Evolutionary conservation across 1,139 yeast species (phyloP).

Genomic region (Blastobotrys petasosporus): DNA sequence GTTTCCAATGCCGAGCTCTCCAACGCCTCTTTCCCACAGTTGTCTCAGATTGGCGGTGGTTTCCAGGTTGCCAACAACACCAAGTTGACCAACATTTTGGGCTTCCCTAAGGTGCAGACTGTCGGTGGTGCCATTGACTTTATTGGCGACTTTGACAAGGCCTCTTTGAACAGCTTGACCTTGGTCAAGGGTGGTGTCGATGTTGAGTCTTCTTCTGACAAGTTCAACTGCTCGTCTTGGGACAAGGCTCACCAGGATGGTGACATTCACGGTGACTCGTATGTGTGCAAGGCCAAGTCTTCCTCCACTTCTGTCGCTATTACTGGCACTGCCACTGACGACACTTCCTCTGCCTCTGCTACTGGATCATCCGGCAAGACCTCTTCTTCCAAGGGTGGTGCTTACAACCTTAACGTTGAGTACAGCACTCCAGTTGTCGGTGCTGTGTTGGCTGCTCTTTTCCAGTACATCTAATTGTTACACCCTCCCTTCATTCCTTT

Average conservation of each 20-base stretch:
- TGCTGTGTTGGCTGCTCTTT: conserved; percentile 32
- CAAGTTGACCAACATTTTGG: conserved; percentile 54
- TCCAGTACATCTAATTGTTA: conserved; percentile 30
- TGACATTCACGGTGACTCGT: conserved; percentile 83
- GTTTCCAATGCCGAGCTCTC: conserved; percentile 67
- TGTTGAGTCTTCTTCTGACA: conserved; percentile 64
- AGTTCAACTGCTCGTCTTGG: conserved; percentile 75
- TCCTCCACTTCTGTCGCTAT: conserved; percentile 48
- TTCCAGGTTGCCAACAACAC: conserved; percentile 82
- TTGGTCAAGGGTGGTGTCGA: conserved; percentile 89
- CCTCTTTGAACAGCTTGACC: conserved; percentile 63
- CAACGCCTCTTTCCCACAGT: conserved; percentile 61
- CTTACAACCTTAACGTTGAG: conserved; percentile 39
- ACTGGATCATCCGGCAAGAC: conserved; percentile 36
- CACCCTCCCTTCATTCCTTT: conserved; percentile 1
- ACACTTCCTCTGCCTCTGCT: conserved; percentile 31
- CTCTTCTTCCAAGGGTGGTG: conserved; percentile 38
- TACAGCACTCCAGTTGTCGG: conserved; percentile 30
- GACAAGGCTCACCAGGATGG: conserved; percentile 50
- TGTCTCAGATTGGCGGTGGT: conserved; percentile 69
- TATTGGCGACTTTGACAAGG: conserved; percentile 73
- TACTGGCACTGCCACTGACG: conserved; percentile 21
- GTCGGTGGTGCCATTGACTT: conserved; percentile 86
- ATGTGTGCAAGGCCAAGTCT: conserved; percentile 71
- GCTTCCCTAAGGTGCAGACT: conserved; percentile 65